Evolutionary conservation across 495 filamentous ascomycete genomes (phyloP).

Genomic region (Podospora comata): DNA sequence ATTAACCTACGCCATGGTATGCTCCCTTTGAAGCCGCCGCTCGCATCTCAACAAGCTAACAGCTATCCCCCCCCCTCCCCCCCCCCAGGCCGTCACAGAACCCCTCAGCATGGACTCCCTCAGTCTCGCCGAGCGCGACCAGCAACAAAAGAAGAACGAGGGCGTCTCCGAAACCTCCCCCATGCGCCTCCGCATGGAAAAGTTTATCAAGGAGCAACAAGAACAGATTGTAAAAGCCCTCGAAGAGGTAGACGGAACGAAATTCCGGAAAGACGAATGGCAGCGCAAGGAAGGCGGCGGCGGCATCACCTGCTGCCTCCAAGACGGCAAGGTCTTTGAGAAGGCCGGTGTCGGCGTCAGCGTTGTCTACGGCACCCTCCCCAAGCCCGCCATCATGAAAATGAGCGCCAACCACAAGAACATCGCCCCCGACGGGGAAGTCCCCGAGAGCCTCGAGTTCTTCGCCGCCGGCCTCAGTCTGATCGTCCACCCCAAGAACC

Average conservation of each 20-base stretch:
- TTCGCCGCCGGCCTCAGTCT: constrained; percentile 92
- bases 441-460: constrained; percentile 78
- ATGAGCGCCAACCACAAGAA: constrained; percentile 97
- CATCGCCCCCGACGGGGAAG: constrained; percentile 59
- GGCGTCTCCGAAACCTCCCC: constrained; percentile 70
- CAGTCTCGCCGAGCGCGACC: constrained; percentile 71
- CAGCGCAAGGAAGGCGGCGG: constrained; percentile 73
- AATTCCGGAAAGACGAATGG: constrained; percentile 84
- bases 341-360: constrained; percentile 96
- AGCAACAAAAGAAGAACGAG: constrained; percentile 60
- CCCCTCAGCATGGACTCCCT: constrained; percentile 41
- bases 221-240: constrained; percentile 77
- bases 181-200: constrained; percentile 97
- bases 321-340: constrained; percentile 95
- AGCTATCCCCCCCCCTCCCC: background rate
- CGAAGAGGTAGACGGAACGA: constrained; percentile 74
- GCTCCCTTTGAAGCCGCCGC: background rate
- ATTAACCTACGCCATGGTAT: constrained; percentile 36
- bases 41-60: background rate
- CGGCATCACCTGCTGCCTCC: constrained; percentile 89
- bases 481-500: constrained; percentile 89
- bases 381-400: constrained; percentile 80
- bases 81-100: constrained; percentile 36
- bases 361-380: constrained; percentile 89
- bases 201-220: constrained; percentile 89